Base-by-base conservation (phyloP, 192 early-diverging fungal species). In the Dissophora globulifera region DNA sequence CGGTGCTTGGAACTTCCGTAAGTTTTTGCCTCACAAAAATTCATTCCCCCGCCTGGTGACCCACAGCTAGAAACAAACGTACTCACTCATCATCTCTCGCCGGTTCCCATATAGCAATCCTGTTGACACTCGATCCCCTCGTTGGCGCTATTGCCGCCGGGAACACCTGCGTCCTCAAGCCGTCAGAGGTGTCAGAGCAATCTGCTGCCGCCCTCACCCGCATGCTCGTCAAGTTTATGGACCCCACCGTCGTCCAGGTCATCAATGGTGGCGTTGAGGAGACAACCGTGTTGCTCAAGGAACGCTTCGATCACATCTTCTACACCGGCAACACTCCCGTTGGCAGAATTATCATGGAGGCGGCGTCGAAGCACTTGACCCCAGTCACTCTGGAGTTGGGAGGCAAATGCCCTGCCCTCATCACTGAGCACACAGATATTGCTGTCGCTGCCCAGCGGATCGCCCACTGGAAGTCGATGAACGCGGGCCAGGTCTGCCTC, bases 401-500 rank as follows among this genome's bases (percentile, higher is more conserved):
- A 22, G 90, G 90, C 50, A 98, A 98, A 72, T 82, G 84, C 48
- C 92, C 92, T 11, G 83, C 74, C 9, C 84, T 92, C 40, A 83
- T 93, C 42, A 80, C 94, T 70, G 59, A 84, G 60, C 80, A 93
- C 76, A 64, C 79, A 0, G 87, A 99, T 52, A 62, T 94, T 3
- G 58, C 60, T 19, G 78, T 87, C 11, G 82, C 84, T 17, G 93
- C 92, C 1, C 87, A 86, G 43, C 88, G 92, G 23, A 85, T 97
- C 62, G 80, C 89, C 58, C 95, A 89, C 85, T 91, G 88, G 59
- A 99, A 97, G 79, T 72, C 86, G 33, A 67, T 83, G 68, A 99
- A 99, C 79, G 81, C 83, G 74, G 97, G 97, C 11, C 96, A 96
- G 85, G 82, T 89, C 48, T 76, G 79, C 22, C 38, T 94, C 46